Evolutionary conservation across 805 yeast genomes (phyloP), one percentile per base, ranked within the genome.

Genomic region (Hanseniaspora lachancei): DNA sequence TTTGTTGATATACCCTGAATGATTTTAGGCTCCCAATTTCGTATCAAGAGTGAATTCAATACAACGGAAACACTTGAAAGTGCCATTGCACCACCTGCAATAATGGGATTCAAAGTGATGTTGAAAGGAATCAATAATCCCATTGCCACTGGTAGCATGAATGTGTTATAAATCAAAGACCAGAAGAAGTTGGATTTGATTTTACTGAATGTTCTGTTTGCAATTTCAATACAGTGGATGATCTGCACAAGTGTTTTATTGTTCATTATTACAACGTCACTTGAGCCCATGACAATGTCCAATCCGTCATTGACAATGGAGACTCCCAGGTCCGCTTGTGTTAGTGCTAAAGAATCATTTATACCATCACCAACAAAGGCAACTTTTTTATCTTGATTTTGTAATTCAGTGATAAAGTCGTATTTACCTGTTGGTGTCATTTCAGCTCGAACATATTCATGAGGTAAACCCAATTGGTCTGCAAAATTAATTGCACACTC

Each of bases 291-390:
- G 0, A 98, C 97, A 61, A 93, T 86, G 63, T 93, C 97, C 0
- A 97, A 86, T 5, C 97, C 96, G 10, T 53, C 56, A 0, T 95
- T 79, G 10, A 95, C 83, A 57, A 95, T 80, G 12, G 97, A 93
- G 62, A 95, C 80, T 24, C 98, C 98, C 20, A 93, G 70, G 61
- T 89, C 87, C 0, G 96, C 85, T 56, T 84, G 77, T 1, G 87
- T 95, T 55, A 93, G 75, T 0, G 97, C 97, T 0, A 98, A 97
- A 0, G 97, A 95, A 66, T 93, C 99, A 68, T 93, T 93, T 61
- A 93, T 86, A 58, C 99, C 99, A 70, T 93, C 99, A 40, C 99
- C 99, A 23, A 93, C 83, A 74, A 95, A 89, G 6, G 89, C 91
- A 43, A 93, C 83, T 18, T 73, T 71, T 12, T 70, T 62, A 1